phyloP scores from a whole-genome alignment of 1,284 basidiomycete species.

The Moniliella sp. region DNA sequence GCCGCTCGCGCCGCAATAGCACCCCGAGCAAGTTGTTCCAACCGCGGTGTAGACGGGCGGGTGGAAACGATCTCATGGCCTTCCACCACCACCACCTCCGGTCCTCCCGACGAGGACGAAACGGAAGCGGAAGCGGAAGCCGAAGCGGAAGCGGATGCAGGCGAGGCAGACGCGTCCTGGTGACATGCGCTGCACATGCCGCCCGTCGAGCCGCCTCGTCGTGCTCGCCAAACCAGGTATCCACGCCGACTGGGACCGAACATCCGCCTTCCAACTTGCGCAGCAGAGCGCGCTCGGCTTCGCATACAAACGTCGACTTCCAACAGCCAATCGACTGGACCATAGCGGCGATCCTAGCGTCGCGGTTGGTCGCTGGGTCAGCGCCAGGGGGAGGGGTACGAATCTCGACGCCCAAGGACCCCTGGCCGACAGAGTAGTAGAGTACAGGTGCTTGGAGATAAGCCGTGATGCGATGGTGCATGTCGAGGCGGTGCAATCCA shows the following conservation, averaged over 20 bases:
- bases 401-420: constrained; percentile 71
- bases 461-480: constrained; percentile 52
- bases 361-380: constrained; percentile 13
- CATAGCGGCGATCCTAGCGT: constrained; percentile 18
- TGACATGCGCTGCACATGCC: not conserved
- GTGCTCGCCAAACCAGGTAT: constrained; percentile 37
- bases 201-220: constrained; percentile 13
- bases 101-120: too few relatives aligned
- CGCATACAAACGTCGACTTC: constrained; percentile 21
- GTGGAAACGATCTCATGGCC: too few relatives aligned
- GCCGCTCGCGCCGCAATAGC: too few relatives aligned
- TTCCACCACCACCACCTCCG: too few relatives aligned
- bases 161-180: not conserved
- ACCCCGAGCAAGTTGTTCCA: too few relatives aligned
- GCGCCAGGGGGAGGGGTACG: constrained; percentile 37
- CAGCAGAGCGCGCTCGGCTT: constrained; percentile 57
- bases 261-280: constrained; percentile 81
- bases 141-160: not conserved
- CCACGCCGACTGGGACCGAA: constrained; percentile 81
- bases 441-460: constrained; percentile 52
- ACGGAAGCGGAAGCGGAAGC: too few relatives aligned
- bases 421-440: constrained; percentile 79
- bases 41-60: too few relatives aligned
- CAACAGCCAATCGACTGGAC: constrained; percentile 24
- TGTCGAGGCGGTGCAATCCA: constrained; percentile 62